Base-by-base conservation (phyloP, 495 filamentous ascomycete species). In the Aspergillus homomorphus region DNA sequence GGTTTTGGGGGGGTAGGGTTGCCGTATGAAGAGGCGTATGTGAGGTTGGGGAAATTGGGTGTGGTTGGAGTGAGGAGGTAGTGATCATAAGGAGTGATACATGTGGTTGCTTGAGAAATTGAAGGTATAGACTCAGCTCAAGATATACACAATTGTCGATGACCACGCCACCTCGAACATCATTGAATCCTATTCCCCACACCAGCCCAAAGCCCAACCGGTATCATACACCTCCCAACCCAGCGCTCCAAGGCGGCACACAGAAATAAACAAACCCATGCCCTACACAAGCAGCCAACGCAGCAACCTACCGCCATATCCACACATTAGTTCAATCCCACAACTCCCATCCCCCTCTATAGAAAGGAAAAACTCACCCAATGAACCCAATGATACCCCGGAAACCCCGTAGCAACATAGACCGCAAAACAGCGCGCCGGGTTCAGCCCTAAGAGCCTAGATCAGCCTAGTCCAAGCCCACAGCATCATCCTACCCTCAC, bases 341-440 rank as follows among this genome's bases (percentile, higher is more conserved):
- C 6, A 18, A 1, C 15, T 8, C 16, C 19, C 21, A 22, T 18
- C 23, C 6, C 44, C 21, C 44, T 1, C 44, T 1, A 50, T 23
- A 53, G 33, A 8, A 16, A 23, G 7, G 38, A 1, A 38, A 22
- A 16, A 55, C 64, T 58, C 46, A 72, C 69, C 69, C 67, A 72
- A 58, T 69, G 69, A 56, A 72, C 58, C 67, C 67, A 72, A 62
- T 72, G 69, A 62, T 72, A 72, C 1, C 63, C 57, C 26, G 69
- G 63, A 59, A 72, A 72, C 10, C 48, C 42, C 9, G 69, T 62
- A 26, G 59, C 67, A 18, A 68, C 65, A 61, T 69, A 69, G 1
- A 58, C 63, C 2, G 65, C 69, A 26, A 72, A 62, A 56, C 69
- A 72, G n/a, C 70, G 56, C 8, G 70, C 69, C 3, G 70, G 70